A percentile compares a stretch with the other conserved stretches of the same genome.
Evolutionary conservation across 2,329 filamentous ascomycete genomes (phyloP).

Genomic region (Triangularia verruculosa): DNA sequence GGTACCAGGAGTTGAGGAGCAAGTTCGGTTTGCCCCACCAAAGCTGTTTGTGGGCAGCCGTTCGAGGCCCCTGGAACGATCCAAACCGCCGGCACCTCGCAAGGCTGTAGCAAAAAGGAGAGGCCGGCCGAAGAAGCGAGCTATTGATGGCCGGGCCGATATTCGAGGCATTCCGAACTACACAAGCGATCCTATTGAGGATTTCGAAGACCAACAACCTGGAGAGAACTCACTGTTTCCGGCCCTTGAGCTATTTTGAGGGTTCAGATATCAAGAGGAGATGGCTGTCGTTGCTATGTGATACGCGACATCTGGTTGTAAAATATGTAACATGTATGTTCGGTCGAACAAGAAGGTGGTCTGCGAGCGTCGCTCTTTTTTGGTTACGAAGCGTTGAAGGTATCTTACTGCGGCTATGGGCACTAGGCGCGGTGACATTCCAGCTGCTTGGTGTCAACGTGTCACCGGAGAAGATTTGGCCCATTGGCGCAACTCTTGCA

Average conservation of each 20-base stretch:
- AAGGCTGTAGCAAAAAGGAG: slow-evolving; percentile 13
- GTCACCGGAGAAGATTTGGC: background rate
- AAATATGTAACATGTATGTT: background rate
- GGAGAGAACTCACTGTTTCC: slow-evolving; percentile 27
- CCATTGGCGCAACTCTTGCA: background rate
- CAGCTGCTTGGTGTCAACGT: background rate
- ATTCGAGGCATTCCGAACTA: slow-evolving; percentile 33
- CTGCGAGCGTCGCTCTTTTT: background rate
- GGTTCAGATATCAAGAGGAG: background rate
- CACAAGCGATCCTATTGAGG: slow-evolving; percentile 34
- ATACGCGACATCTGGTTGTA: background rate
- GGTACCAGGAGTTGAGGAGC: slow-evolving; percentile 11
- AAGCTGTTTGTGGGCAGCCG: slow-evolving; percentile 32
- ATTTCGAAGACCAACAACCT: slow-evolving; percentile 27
- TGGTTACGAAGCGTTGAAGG: background rate
- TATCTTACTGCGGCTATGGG: background rate
- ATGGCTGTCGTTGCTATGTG: background rate
- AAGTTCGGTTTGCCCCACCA: slow-evolving; percentile 30
- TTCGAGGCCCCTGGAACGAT: slow-evolving; percentile 13
- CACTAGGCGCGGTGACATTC: background rate
- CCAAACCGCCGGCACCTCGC: slow-evolving; percentile 5
- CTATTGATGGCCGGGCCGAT: slow-evolving; percentile 28
- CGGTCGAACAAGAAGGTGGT: background rate
- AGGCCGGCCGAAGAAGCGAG: slow-evolving; percentile 23
- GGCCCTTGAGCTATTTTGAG: slow-evolving; percentile 28